Evolutionary conservation across 129 eudicot genomes (phyloP).

Genomic region (Heracleum sosnowskyi): DNA sequence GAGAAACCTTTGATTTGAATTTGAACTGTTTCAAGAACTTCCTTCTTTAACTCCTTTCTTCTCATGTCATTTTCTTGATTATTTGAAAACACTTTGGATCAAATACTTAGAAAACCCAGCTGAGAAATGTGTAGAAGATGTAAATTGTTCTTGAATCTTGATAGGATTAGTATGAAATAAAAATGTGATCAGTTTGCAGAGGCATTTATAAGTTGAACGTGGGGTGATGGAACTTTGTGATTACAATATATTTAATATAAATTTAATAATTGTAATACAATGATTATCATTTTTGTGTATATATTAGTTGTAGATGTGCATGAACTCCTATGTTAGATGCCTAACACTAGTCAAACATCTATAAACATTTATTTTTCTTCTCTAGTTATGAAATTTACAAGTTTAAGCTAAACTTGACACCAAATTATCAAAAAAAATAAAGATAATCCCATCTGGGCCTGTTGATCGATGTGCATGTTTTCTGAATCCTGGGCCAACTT

Average conservation of each 20-base stretch:
- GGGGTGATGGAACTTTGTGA: conserved; percentile 1
- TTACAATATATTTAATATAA: not conserved
- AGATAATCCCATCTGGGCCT: too few relatives aligned
- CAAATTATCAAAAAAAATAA: too few relatives aligned
- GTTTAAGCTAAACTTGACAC: too few relatives aligned
- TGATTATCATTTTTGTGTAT: not conserved
- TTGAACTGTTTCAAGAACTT: conserved; percentile 60
- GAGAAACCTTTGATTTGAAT: conserved; percentile 18
- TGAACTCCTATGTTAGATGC: conserved; percentile 8
- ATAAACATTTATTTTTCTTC: not conserved
- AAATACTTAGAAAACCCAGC: not conserved
- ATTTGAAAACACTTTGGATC: conserved; percentile 17
- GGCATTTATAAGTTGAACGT: not conserved
- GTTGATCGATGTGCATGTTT: too few relatives aligned
- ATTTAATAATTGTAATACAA: not conserved
- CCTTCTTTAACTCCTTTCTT: conserved; percentile 25
- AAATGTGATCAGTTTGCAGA: not conserved
- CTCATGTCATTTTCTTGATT: conserved; percentile 11
- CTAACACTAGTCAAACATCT: not conserved
- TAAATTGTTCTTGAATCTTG: not conserved
- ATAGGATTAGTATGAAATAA: not conserved
- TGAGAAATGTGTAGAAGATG: not conserved
- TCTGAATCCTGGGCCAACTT: not conserved
- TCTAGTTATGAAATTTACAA: too few relatives aligned
- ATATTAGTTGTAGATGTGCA: not conserved